Percentiles rank a stretch among this genome's conserved stretches.
Conservation (phyloP, 805 yeast genomes). For the Yamadazyma laniorum region DNA sequence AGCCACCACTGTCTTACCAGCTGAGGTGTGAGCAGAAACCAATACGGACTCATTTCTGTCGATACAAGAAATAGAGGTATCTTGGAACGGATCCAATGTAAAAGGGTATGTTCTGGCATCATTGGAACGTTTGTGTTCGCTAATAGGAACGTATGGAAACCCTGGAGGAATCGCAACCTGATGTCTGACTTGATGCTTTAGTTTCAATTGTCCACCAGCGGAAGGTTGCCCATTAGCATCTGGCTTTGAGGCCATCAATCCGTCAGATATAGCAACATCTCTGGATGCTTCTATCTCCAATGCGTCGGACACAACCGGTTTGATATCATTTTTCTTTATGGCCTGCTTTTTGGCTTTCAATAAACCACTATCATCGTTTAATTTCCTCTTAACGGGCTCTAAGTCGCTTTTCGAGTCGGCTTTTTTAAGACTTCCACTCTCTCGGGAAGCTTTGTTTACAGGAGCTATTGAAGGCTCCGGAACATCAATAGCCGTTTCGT, state of each 20-base stretch:
- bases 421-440: constrained; percentile 1
- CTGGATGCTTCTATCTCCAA: constrained; percentile 87
- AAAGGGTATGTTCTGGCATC: constrained; percentile 93
- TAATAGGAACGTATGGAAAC: constrained; percentile 83
- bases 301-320: constrained; percentile 80
- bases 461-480: constrained; percentile 24
- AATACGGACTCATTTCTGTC: constrained; percentile 92
- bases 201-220: constrained; percentile 47
- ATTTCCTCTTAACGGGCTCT: constrained; percentile 3
- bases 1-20: constrained; percentile 96
- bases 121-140: constrained; percentile 71
- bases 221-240: constrained; percentile 1
- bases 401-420: background rate
- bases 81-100: constrained; percentile 94
- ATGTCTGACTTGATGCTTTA: constrained; percentile 93
- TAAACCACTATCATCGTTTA: constrained; percentile 8
- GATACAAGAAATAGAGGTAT: constrained; percentile 92
- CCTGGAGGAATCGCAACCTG: constrained; percentile 96
- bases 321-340: constrained; percentile 40
- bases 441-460: constrained; percentile 15
- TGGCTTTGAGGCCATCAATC: constrained; percentile 45
- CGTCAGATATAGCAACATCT: constrained; percentile 81
- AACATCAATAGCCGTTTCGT: constrained; percentile 48
- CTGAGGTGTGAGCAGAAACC: constrained; percentile 97
- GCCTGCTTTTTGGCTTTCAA: constrained; percentile 17